A percentile compares a stretch with the other conserved stretches of the same genome.
Evolutionary conservation across 768 basidiomycete species (phyloP).

Genomic region (Leccinum fibrillosum): DNA sequence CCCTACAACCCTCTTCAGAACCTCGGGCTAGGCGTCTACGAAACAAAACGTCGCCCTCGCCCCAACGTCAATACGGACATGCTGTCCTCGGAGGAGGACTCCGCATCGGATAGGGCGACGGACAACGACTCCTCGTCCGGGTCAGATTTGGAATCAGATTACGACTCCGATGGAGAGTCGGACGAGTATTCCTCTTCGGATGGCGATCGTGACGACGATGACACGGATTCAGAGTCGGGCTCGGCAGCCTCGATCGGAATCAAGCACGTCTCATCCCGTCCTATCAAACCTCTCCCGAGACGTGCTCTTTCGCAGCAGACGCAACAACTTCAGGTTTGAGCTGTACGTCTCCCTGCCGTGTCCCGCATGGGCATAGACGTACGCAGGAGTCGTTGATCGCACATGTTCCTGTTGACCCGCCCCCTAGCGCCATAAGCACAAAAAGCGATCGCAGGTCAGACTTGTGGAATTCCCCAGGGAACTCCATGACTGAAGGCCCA

Average conservation of each 20-base stretch:
- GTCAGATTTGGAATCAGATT: slow-evolving; percentile 12
- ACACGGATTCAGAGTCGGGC: slow-evolving; percentile 14
- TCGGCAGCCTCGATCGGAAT: slow-evolving; percentile 29
- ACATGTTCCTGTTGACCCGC: not conserved
- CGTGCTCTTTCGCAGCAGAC: slow-evolving; percentile 24
- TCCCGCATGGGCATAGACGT: not conserved
- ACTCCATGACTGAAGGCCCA: not conserved
- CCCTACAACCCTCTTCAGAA: slow-evolving; percentile 38
- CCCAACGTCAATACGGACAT: slow-evolving; percentile 13
- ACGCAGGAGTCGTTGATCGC: not conserved
- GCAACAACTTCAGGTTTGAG: slow-evolving; percentile 33
- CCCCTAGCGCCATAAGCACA: not conserved
- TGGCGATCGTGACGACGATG: slow-evolving; percentile 3
- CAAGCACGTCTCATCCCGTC: slow-evolving; percentile 40
- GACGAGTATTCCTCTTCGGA: slow-evolving; percentile 6
- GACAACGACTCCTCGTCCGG: slow-evolving; percentile 6
- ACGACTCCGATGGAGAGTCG: slow-evolving; percentile 12
- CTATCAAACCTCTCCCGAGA: slow-evolving; percentile 47
- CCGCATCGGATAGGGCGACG: not conserved
- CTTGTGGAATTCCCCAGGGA: not conserved
- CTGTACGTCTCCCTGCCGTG: not conserved
- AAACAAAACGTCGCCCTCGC: slow-evolving; percentile 31
- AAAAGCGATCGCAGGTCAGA: not conserved
- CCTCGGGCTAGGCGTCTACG: slow-evolving; percentile 63
- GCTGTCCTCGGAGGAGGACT: slow-evolving; percentile 9